Evolutionary conservation across 192 early-diverging fungal species (phyloP), one percentile per base, ranked within the genome.

Genomic region (Mortierella hygrophila): DNA sequence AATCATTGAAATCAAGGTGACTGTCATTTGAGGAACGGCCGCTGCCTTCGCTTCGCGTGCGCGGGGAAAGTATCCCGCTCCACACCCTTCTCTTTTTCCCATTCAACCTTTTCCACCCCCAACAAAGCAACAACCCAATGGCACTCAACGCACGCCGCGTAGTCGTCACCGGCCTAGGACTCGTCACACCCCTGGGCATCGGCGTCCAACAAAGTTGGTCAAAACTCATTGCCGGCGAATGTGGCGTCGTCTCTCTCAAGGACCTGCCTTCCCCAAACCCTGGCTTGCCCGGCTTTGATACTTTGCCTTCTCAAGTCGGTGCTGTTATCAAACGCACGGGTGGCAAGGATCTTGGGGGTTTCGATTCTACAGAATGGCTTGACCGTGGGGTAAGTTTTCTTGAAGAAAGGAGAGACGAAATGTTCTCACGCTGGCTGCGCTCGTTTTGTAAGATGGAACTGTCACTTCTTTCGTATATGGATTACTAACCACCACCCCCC

Each of bases 161-260:
- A 3, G 98, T 97, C 6, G 97, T 99, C 18, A 99, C 98, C 26
- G 98, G 98, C 7, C 91, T 99, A 8, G 98, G 98, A 9, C 89
- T 97, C 23, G 95, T 99, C 42, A 97, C 97, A 26, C 98, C 98
- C 3, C 91, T 99, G 21, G 97, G 95, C 65, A 92, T 93, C 2
- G 96, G 96, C 72, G 93, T 95, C 21, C 83, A 88, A 65, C 83
- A 89, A 32, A 90, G 92, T 0, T 99, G 97, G 97, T 81, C 85
- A 23, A 91, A 88, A 74, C 90, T 99, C 37, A 72, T 98, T 44
- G 92, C 92, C 11, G 93, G 92, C 2, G 77, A 92, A 35, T 96
- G 94, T 80, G 98, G 97, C 21, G 93, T 99, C 68, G 90, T 92
- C 38, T 96, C 95, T 21, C 87, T 97, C 23, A 88, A 85, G 41